A percentile compares a stretch with the other conserved stretches of the same genome.
Conservation (phyloP, 148 eudicot species). For the Dianthus caryophyllus region DNA sequence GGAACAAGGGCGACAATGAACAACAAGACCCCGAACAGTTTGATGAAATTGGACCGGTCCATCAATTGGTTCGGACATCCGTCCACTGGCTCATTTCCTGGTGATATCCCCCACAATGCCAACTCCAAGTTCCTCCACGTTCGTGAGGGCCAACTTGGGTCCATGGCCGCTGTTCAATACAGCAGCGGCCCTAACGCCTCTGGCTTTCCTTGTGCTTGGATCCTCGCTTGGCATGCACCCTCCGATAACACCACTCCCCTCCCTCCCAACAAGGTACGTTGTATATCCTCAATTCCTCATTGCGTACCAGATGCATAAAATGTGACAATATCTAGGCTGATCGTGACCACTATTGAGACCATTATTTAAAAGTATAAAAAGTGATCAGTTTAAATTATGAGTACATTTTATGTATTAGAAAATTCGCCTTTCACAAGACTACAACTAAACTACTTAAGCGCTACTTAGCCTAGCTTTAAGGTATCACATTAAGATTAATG, state of each 20-base stretch:
- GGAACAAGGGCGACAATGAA: slow-evolving; percentile 4
- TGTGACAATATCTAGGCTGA: too few relatives aligned
- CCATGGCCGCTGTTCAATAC: slow-evolving; percentile 6
- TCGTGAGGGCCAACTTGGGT: neutral
- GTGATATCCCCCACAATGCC: neutral
- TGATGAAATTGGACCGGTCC: neutral
- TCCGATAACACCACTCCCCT: neutral
- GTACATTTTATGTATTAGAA: too few relatives aligned
- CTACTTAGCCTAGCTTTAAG: too few relatives aligned
- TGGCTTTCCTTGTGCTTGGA: neutral
- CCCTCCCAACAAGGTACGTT: neutral
- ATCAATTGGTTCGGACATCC: neutral
- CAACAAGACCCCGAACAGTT: neutral
- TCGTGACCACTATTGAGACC: too few relatives aligned
- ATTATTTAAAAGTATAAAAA: too few relatives aligned
- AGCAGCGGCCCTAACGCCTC: neutral
- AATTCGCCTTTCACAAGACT: too few relatives aligned
- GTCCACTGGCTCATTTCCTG: slow-evolving; percentile 2
- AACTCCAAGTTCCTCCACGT: neutral
- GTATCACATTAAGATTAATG: neutral
- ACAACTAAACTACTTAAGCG: too few relatives aligned
- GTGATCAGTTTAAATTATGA: too few relatives aligned
- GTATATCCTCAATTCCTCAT: too few relatives aligned
- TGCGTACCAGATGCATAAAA: too few relatives aligned
- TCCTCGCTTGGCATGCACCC: slow-evolving; percentile 6